These are phyloP conservation scores for Anethum foeniculum DNA, from an alignment of 140 eudicot genomes.

Conservation along the genomic window DNA sequence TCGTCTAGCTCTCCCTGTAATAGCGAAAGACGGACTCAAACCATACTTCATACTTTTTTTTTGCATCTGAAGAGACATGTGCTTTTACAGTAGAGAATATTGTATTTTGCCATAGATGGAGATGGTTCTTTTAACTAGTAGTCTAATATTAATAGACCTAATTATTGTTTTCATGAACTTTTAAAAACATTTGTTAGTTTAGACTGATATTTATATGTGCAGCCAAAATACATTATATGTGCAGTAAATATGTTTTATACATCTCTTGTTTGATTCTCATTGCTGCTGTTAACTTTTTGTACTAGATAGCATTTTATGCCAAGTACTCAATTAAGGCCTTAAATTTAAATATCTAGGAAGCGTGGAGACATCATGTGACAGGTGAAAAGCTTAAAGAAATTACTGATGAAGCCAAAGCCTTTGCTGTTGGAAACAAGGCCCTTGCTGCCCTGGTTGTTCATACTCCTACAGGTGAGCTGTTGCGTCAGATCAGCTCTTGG, in stretches of 20 bases:
- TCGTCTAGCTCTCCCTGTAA: neutral
- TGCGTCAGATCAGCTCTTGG: constrained; percentile 97
- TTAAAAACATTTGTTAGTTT: neutral
- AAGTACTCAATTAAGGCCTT: neutral
- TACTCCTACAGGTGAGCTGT: constrained; percentile 98
- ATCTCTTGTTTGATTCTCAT: neutral
- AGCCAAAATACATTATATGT: neutral
- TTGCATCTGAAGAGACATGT: neutral
- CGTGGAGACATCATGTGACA: constrained; percentile 95
- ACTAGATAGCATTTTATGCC: constrained; percentile 16
- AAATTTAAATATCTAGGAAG: constrained; percentile 40
- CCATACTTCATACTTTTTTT: neutral
- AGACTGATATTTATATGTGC: neutral
- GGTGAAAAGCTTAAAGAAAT: constrained; percentile 97
- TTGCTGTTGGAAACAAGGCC: constrained; percentile 79
- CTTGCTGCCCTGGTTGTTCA: constrained; percentile 98
- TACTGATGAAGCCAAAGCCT: constrained; percentile 87
- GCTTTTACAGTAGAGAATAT: neutral
- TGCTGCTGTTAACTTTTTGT: neutral
- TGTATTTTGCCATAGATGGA: neutral
- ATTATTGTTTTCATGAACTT: neutral
- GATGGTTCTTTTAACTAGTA: neutral
- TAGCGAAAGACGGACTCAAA: neutral
- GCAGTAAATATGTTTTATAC: neutral
- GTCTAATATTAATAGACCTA: neutral